These are phyloP conservation scores for Lophiotrema nucula DNA, from an alignment of 495 filamentous ascomycete species.

Conservation along the genomic window DNA sequence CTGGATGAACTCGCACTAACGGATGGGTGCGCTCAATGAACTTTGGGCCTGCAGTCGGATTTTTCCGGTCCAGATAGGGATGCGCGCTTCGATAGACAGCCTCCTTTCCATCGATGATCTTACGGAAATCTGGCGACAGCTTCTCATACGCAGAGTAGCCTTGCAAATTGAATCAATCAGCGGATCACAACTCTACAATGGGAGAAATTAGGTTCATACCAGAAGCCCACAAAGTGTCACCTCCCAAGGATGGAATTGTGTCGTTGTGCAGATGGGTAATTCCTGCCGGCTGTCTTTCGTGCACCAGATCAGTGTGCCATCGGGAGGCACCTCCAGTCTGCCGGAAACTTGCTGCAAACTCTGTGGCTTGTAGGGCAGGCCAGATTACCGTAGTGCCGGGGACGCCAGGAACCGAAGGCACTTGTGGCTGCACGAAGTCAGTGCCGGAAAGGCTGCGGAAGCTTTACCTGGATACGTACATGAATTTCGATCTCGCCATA, in stretches of 20 bases:
- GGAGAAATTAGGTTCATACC: slow-evolving; percentile 11
- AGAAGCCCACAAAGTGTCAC: slow-evolving; percentile 68
- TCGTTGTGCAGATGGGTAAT: slow-evolving; percentile 36
- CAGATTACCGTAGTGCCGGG: slow-evolving; percentile 59
- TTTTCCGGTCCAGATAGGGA: slow-evolving; percentile 58
- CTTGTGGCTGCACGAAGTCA: slow-evolving; percentile 57
- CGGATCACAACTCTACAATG: slow-evolving; percentile 53
- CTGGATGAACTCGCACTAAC: slow-evolving; percentile 68
- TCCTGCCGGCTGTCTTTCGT: slow-evolving; percentile 66
- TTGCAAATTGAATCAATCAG: slow-evolving; percentile 55
- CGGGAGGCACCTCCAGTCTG: slow-evolving; percentile 62
- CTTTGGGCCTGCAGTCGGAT: slow-evolving; percentile 61
- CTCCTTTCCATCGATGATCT: slow-evolving; percentile 65
- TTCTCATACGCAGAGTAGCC: slow-evolving; percentile 68
- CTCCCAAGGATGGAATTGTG: slow-evolving; percentile 62
- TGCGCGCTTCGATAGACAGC: slow-evolving; percentile 68
- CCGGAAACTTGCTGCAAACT: slow-evolving; percentile 51
- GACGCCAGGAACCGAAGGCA: slow-evolving; percentile 65
- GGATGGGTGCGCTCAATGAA: slow-evolving; percentile 65
- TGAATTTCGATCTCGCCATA: slow-evolving; percentile 69
- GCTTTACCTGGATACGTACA: slow-evolving; percentile 43
- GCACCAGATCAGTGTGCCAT: slow-evolving; percentile 72
- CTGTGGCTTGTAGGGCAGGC: slow-evolving; percentile 43
- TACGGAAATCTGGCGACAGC: slow-evolving; percentile 65
- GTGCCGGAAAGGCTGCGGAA: not conserved